Evolutionary conservation across 2,329 filamentous ascomycete genomes (phyloP), one percentile per base, ranked within the genome.

Genomic region (Talaromyces rugulosus): DNA sequence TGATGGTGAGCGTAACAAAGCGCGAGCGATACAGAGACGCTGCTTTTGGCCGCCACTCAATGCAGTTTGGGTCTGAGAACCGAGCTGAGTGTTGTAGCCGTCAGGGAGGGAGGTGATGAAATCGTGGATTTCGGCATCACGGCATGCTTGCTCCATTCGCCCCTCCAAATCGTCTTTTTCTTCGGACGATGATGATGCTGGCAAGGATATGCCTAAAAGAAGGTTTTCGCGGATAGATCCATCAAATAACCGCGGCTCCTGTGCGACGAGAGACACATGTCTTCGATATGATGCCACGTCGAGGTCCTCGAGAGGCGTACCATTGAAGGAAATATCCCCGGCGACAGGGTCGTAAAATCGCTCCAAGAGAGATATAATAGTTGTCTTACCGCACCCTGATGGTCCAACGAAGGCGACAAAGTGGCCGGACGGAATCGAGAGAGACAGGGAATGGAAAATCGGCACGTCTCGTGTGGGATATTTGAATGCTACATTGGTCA

Each of bases 281-380:
- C 91, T 89, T 62, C 92, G 86, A 61, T 96, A 79, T 90, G 90
- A 95, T 56, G 85, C 83, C 31, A 96, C 82, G 69, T 96, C 96
- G 58, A 96, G 79, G 0, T 81, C 86, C 68, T 84, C 84, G 60
- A 95, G 86, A 71, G 94, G 87, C 60, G 87, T 85, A 7, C 89
- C 92, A 69, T 96, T 92, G 4, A 96, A 79, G 65, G 86, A 82
- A 1, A 96, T 85, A n/a, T 82, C 76, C 18, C 92, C 92, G 36
- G 82, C 82, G 36, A 93, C 86, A 0, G 92, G 92, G 62, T 91
- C 86, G 72, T 96, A 96, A 73, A 96, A 96, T 28, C 71, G 63
- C 42, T 65, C 65, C 16, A 72, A 56, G 23, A 74, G 61, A n/a
- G 63, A 68, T 9, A 68, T 67, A 50, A 72, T 66, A 2, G 79